Base-by-base conservation (phyloP, 1,284 basidiomycete species). In the Ustilago hordei region DNA sequence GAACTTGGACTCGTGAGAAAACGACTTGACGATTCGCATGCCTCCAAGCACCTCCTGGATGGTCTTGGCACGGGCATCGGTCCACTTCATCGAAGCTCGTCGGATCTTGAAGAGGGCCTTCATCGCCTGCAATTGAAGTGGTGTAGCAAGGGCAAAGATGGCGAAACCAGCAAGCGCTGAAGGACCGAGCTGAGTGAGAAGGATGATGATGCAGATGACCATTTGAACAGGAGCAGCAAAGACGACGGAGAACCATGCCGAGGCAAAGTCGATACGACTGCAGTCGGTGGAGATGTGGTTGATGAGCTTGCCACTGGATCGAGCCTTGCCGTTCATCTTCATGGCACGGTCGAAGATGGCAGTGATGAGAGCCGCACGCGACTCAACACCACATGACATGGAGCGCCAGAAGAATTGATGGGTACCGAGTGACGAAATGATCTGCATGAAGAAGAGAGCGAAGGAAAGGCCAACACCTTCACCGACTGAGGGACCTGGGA, bases 251-350 rank as follows among this genome's bases (percentile, higher is more conserved):
- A 94, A 93, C 88, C 92, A 95, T 4, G 92, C 92, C 55, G 91
- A 90, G 75, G 92, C 93, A 84, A 95, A 98, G 85, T 97, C 95
- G 84, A 98, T 93, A 41, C 95, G 90, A 17, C 91, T 92, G 36
- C 94, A 91, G 86, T 98, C 95, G 0, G 95, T 95, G 5, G 93
- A 95, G 77, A 98, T 95, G 87, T 95, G 93, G 82, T 95, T 96
- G 71, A 96, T 91, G 47, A 95, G 90, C 82, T 92, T 92, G 43
- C 94, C 94, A 28, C 91, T 91, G 3, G 91, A 91, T n/a, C 95
- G 90, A 9, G 94, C 91, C 58, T 94, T 92, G 23, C 92, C 91
- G 3, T 92, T 93, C 55, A 98, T 89, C 43, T 88, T 90, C 38
- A 97, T 89, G 2, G 93, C 91, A 55, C 92, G 91, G 36, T 91